A percentile compares a stretch with the other conserved stretches of the same genome.
These are phyloP conservation scores for Lentinula detonsa DNA, from an alignment of 768 basidiomycete genomes.

Conservation along the genomic window DNA sequence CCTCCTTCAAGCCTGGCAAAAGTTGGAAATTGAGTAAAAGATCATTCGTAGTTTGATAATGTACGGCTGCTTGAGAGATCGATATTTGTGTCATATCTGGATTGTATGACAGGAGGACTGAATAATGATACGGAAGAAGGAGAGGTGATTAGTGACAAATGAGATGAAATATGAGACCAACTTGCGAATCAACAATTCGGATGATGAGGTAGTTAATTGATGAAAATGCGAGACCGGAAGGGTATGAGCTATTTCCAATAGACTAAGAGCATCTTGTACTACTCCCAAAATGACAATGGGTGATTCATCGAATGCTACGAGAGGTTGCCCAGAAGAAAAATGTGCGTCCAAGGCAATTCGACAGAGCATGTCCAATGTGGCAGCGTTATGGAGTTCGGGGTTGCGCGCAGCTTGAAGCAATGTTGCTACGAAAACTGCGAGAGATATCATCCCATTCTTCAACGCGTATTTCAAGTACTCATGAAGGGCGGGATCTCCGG, in stretches of 20 bases:
- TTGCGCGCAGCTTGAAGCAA: conserved; percentile 66
- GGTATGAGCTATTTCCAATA: conserved; percentile 52
- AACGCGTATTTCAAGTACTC: conserved; percentile 61
- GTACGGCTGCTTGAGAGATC: conserved; percentile 49
- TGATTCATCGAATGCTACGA: conserved; percentile 45
- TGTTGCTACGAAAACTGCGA: conserved; percentile 55
- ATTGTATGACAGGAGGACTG: conserved; percentile 52
- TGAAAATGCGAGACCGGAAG: conserved; percentile 54
- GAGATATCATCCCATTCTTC: conserved; percentile 46
- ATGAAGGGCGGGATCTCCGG: conserved; percentile 63
- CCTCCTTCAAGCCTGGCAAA: conserved; percentile 44
- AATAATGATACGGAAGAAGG: neutral
- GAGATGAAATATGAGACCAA: neutral
- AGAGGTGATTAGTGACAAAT: neutral
- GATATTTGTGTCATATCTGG: conserved; percentile 58
- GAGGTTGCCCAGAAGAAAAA: conserved; percentile 48
- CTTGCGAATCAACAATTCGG: conserved; percentile 46
- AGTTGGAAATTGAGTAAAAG: conserved; percentile 49
- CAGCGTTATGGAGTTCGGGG: conserved; percentile 52
- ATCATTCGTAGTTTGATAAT: conserved; percentile 45
- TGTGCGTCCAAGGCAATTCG: conserved; percentile 58
- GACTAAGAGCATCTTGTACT: conserved; percentile 53
- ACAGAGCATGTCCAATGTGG: conserved; percentile 68
- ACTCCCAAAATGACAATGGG: conserved; percentile 44
- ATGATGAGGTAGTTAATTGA: conserved; percentile 49